Evolutionary conservation across 2,329 filamentous ascomycete species (phyloP), one percentile per base, ranked within the genome.

Genomic region (Torrubiella hemipterigena): DNA sequence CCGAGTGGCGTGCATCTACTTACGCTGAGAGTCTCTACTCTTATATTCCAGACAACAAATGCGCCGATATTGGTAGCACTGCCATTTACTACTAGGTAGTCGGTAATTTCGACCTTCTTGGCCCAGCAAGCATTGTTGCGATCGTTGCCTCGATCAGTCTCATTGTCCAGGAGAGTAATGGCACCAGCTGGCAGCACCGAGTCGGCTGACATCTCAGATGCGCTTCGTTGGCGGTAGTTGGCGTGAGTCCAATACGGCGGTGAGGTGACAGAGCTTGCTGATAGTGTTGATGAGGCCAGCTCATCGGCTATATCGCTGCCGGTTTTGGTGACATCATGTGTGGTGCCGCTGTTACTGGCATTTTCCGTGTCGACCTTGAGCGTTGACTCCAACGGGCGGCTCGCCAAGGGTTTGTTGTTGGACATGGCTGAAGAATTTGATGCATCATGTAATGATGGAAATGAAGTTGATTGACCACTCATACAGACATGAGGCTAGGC

Each of bases 1-100:
- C 6, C 6, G 22, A 24, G 28, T 30, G 9, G 18, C 4, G n/a
- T 6, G 17, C 7, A 32, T 6, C 16, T 14, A 68, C 75, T 52
- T 51, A 87, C 85, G 54, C 76, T 80, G 30, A 96, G 61, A 4
- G 86, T 95, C 52, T 91, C 77, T 27, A 98, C 83, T 29, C 69
- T 75, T 47, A 91, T 86, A 50, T 85, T 91, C 83, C 84, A 98
- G 7, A 94, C 86, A 2, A 95, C 84, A 59, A 96, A 98, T 3
- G 87, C 82, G n/a, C 89, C 89, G 17, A 75, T 65, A 41, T 65
- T 71, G 11, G 65, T 69, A 21, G 65, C 52, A 39, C 67, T 65
- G 30, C 69, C 64, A 36, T 73, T 70, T 27, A 79, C 65, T 14
- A 73, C 44, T 9, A 69, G 67, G 48, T 70, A 58, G 45, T 73